Conservation (phyloP, 108 stramenopile species). For the Skeletonema menzelii region DNA sequence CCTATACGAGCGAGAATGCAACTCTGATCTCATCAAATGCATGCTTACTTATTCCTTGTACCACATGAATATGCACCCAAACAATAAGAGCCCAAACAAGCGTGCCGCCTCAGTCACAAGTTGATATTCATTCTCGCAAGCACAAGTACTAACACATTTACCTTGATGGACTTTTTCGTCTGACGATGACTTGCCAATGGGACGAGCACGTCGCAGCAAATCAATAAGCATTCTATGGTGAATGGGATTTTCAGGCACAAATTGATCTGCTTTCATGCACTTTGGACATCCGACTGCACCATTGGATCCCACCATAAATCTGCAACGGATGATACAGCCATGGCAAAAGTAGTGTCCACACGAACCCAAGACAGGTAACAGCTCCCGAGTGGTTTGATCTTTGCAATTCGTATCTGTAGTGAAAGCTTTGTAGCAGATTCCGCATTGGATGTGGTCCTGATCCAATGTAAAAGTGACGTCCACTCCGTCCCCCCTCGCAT, state of each 20-base stretch:
- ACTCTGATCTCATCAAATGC: too few species aligned
- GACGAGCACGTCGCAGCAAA: neutral
- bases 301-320: neutral
- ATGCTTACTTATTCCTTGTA: too few species aligned
- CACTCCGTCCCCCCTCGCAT: too few species aligned
- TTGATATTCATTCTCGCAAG: too few species aligned
- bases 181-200: too few species aligned
- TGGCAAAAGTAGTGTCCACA: slow-evolving; percentile 6
- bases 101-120: too few species aligned
- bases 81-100: too few species aligned
- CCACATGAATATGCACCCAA: too few species aligned
- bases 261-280: neutral
- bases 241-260: neutral
- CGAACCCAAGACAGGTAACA: neutral
- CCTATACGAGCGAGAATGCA: too few species aligned
- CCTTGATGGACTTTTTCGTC: too few species aligned
- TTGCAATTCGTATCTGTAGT: neutral
- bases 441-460: neutral
- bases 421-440: neutral
- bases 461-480: too few species aligned
- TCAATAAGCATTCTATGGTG: slow-evolving; percentile 7
- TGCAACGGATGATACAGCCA: neutral
- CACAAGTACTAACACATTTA: too few species aligned
- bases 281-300: neutral
- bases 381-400: neutral